Evolutionary conservation across 179 eudicot genomes (phyloP).

Genomic region (Beta lomatogona): DNA sequence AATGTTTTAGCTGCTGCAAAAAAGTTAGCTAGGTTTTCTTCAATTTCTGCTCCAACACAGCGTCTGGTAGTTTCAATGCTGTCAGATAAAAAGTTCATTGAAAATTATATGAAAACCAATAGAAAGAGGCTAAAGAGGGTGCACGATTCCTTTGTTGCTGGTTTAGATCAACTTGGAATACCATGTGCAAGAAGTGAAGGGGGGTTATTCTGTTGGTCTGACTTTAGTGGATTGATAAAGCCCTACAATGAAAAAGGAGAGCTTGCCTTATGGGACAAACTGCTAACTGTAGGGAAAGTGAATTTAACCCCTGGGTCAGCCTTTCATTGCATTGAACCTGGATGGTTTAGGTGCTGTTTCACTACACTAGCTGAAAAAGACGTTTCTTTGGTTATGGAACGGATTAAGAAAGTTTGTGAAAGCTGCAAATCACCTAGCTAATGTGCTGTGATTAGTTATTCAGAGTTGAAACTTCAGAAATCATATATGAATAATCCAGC

Average conservation of each 20-base stretch:
- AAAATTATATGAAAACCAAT: slow-evolving; percentile 46
- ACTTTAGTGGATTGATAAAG: slow-evolving; percentile 66
- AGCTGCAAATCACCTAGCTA: slow-evolving; percentile 40
- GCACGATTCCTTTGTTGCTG: slow-evolving; percentile 56
- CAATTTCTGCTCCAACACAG: slow-evolving; percentile 82
- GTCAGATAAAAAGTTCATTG: slow-evolving; percentile 56
- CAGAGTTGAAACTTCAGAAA: not conserved
- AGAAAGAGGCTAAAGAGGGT: slow-evolving; percentile 48
- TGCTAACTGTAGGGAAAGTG: slow-evolving; percentile 62
- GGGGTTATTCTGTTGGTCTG: slow-evolving; percentile 80
- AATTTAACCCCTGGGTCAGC: slow-evolving; percentile 77
- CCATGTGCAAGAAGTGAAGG: slow-evolving; percentile 63
- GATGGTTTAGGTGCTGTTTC: slow-evolving; percentile 95
- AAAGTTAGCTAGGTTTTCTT: slow-evolving; percentile 67
- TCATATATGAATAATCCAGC: not conserved
- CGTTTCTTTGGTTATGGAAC: slow-evolving; percentile 53
- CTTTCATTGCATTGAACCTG: slow-evolving; percentile 87
- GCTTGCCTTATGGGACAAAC: slow-evolving; percentile 79
- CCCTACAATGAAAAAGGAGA: slow-evolving; percentile 81
- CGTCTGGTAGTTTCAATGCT: slow-evolving; percentile 62
- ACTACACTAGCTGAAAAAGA: slow-evolving; percentile 57
- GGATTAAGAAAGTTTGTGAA: slow-evolving; percentile 46
- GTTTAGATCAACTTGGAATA: slow-evolving; percentile 61
- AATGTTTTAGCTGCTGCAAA: slow-evolving; percentile 68
- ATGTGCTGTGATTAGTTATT: not conserved